These are phyloP conservation scores for Talaromyces sp. DNA, from an alignment of 2,329 filamentous ascomycete species.

Conservation along the genomic window DNA sequence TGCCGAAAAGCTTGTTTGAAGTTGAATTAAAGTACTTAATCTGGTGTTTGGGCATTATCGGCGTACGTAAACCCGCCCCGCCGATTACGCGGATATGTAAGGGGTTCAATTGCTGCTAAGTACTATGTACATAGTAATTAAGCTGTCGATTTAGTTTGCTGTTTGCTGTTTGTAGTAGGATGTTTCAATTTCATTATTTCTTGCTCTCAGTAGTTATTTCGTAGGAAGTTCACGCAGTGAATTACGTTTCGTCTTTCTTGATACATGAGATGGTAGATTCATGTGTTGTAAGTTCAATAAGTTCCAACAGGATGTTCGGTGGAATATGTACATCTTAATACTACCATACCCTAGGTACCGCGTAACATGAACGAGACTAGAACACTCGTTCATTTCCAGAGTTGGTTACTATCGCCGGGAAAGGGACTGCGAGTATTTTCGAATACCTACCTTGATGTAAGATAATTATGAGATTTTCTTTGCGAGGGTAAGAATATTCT, in stretches of 20 bases:
- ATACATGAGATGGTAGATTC: too few species aligned
- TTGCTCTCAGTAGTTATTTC: not conserved
- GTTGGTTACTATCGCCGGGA: not conserved
- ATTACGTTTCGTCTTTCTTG: not conserved
- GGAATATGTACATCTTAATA: too few species aligned
- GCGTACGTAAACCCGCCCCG: not conserved
- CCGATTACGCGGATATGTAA: not conserved
- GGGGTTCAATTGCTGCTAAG: too few species aligned
- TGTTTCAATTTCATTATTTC: not conserved
- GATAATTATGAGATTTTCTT: too few species aligned
- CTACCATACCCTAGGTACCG: too few species aligned
- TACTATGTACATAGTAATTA: too few species aligned
- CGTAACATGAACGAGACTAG: not conserved
- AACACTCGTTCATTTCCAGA: not conserved
- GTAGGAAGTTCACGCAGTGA: not conserved
- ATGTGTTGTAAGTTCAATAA: too few species aligned
- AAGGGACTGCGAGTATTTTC: not conserved
- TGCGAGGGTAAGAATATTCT: not conserved
- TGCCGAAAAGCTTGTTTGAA: not conserved
- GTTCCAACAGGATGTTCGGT: too few species aligned
- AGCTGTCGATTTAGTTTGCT: not conserved
- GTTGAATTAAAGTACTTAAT: not conserved
- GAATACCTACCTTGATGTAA: not conserved
- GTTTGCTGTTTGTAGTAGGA: not conserved
- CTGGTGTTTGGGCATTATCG: not conserved